Evolutionary conservation across 192 early-diverging fungal species (phyloP).

Genomic region (Backusella circina): DNA sequence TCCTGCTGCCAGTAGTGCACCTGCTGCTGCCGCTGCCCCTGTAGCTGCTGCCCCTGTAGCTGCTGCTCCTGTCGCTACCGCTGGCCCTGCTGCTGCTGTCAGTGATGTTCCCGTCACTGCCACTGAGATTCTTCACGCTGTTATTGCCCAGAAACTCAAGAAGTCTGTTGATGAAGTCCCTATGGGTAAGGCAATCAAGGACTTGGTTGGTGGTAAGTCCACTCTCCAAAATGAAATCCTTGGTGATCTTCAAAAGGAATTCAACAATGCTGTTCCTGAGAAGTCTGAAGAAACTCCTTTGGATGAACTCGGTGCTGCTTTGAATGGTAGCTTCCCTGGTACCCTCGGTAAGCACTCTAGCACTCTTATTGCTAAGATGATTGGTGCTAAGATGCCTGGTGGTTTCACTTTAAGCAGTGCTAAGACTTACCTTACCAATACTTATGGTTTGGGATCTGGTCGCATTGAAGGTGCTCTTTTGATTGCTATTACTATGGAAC

Average conservation of each 20-base stretch:
- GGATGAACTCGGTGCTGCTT: slow-evolving; percentile 68
- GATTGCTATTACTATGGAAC: slow-evolving; percentile 80
- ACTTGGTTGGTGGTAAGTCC: slow-evolving; percentile 93
- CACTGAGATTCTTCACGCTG: slow-evolving; percentile 73
- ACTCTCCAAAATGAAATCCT: slow-evolving; percentile 96
- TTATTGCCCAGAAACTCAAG: slow-evolving; percentile 92
- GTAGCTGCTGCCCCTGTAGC: slow-evolving; percentile 45
- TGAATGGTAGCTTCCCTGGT: slow-evolving; percentile 61
- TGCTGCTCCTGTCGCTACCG: slow-evolving; percentile 29
- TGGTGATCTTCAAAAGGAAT: slow-evolving; percentile 93
- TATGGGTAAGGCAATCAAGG: slow-evolving; percentile 81
- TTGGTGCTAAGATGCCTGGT: slow-evolving; percentile 89
- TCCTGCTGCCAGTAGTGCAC: slow-evolving; percentile 46
- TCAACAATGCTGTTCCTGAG: slow-evolving; percentile 77
- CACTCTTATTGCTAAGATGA: slow-evolving; percentile 74
- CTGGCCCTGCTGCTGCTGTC: slow-evolving; percentile 60
- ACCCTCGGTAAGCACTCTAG: slow-evolving; percentile 80
- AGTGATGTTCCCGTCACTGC: slow-evolving; percentile 81
- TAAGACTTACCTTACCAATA: slow-evolving; percentile 65
- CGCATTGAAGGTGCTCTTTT: slow-evolving; percentile 74
- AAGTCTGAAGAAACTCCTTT: slow-evolving; percentile 91
- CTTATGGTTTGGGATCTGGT: slow-evolving; percentile 74
- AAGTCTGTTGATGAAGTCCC: slow-evolving; percentile 73
- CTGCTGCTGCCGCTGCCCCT: slow-evolving; percentile 44
- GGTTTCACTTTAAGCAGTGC: slow-evolving; percentile 79